These are phyloP conservation scores for Chytriomyces sp. DNA, from an alignment of 192 early-diverging fungal genomes.

Conservation along the genomic window DNA sequence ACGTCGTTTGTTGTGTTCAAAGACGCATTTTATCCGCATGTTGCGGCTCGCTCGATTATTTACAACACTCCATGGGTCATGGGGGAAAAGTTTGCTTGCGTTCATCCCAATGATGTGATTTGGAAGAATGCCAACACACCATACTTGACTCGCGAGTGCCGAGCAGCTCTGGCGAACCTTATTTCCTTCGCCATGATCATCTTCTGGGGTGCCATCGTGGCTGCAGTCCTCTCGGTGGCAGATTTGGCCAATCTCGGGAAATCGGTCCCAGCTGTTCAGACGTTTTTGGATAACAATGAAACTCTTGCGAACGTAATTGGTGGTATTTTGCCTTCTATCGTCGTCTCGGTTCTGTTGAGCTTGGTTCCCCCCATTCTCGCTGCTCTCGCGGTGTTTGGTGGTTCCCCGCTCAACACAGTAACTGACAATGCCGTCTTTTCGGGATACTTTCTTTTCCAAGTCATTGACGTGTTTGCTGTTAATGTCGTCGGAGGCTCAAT, in stretches of 20 bases:
- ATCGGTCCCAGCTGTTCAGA: constrained; percentile 56
- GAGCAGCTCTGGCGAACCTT: constrained; percentile 55
- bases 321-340: constrained; percentile 76
- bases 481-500: constrained; percentile 73
- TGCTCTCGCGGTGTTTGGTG: constrained; percentile 60
- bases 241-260: constrained; percentile 53
- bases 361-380: constrained; percentile 69
- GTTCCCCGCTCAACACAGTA: constrained; percentile 56
- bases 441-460: constrained; percentile 67
- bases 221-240: constrained; percentile 57
- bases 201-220: constrained; percentile 75
- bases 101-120: constrained; percentile 74
- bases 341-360: constrained; percentile 69
- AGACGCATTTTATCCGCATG: constrained; percentile 72
- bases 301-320: constrained; percentile 60
- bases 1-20: constrained; percentile 86
- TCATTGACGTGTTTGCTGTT: constrained; percentile 79
- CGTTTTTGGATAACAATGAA: constrained; percentile 40
- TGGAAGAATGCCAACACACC: constrained; percentile 76
- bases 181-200: constrained; percentile 61
- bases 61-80: constrained; percentile 65
- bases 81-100: constrained; percentile 63
- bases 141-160: constrained; percentile 53
- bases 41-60: constrained; percentile 70
- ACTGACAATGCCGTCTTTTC: constrained; percentile 66